These are phyloP conservation scores for Erysimum cheiri DNA, from an alignment of 441 rosid species.

Conservation along the genomic window DNA sequence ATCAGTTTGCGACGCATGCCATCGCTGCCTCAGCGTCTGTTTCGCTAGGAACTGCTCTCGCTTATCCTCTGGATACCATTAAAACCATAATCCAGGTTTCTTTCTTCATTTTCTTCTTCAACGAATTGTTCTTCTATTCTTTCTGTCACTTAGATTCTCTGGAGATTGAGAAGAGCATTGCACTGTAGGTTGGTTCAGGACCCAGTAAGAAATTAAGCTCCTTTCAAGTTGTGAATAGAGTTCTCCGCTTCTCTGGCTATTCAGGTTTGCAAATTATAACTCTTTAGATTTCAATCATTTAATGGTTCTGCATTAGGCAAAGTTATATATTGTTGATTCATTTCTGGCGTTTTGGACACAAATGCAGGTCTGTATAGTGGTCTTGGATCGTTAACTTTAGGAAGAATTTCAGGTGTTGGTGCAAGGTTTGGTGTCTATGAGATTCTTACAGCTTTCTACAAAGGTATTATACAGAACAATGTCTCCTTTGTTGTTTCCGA, in stretches of 20 bases:
- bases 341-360: constrained; percentile 9
- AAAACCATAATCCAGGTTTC: constrained; percentile 82
- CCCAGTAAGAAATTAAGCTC: constrained; percentile 61
- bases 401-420: constrained; percentile 70
- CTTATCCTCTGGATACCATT: constrained; percentile 86
- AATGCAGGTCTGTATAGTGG: constrained; percentile 78
- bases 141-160: not conserved
- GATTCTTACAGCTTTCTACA: constrained; percentile 73
- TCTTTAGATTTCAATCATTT: not conserved
- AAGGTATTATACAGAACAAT: constrained; percentile 53
- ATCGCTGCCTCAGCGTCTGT: constrained; percentile 74
- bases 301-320: not conserved
- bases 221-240: constrained; percentile 60
- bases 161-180: constrained; percentile 19
- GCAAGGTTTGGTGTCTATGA: constrained; percentile 86
- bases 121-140: not conserved
- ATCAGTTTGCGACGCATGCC: constrained; percentile 76
- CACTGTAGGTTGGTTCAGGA: constrained; percentile 78
- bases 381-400: constrained; percentile 66
- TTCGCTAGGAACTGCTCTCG: constrained; percentile 63
- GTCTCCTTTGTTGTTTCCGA: not conserved
- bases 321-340: not conserved
- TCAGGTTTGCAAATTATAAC: constrained; percentile 49
- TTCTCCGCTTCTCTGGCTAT: constrained; percentile 65
- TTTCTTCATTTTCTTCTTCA: not conserved